Base-by-base conservation (phyloP, 2,329 filamentous ascomycete genomes). In the Celoporthe dispersa region DNA sequence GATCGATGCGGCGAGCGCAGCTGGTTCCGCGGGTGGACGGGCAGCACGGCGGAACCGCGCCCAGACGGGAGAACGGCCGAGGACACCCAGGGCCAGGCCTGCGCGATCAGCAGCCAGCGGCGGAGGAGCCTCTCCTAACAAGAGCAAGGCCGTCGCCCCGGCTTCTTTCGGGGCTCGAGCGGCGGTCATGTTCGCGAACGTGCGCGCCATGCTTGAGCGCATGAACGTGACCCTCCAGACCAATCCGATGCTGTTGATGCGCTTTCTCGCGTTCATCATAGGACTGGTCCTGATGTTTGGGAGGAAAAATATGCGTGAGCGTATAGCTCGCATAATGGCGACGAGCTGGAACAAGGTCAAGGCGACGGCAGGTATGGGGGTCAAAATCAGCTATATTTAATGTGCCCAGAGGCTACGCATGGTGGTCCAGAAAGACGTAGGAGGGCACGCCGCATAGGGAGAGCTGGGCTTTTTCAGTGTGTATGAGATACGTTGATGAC, bases 381-480 rank as follows among this genome's bases (percentile, higher is more conserved):
- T 97, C 73, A 98, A 98, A 83, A 94, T 98, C 77, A 97, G 92
- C 79, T 98, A 98, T 82, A 97, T 99, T 71, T 98, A 81, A 85
- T 73, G 51, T 57, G 53, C 64, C 59, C 33, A 68, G 63, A 57
- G 57, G 60, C 22, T 11, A n/a, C 65, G 53, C 53, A 37, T 8
- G 22, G 28, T 41, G 41, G 35, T 31, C 67, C 41, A 33, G 33
- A 28, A 22, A n/a, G 41, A 62, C 37, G 31, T 72, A 72, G 39
- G 55, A 55, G 35, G 35, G 22, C 25, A 3, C 19, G 51, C 14
- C 33, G 63, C 55, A 28, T 35, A 53, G 19, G 22, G 11, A 33
- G 3, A 22, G 57, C 41, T 65, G 25, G 60, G 61, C 53, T 55
- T 57, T 60, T 70, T 66, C 63, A 44, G 53, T n/a, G 44, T 64